Percentiles rank a stretch among this genome's conserved stretches.
Conservation (phyloP, 208 protist species). For the Pavlovales sp. region DNA sequence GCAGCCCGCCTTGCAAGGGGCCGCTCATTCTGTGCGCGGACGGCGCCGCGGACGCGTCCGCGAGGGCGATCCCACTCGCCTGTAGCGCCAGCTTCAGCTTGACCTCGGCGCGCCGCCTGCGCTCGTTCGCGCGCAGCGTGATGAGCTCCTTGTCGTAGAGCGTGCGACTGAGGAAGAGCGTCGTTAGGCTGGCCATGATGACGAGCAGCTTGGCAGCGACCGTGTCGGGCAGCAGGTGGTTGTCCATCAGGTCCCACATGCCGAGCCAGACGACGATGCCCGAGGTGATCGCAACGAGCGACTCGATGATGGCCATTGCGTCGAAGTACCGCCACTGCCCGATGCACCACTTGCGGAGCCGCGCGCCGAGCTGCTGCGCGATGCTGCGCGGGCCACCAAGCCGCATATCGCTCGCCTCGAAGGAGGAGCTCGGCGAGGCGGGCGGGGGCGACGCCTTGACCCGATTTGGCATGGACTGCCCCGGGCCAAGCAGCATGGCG, state of each 20-base stretch:
- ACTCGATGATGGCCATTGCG: background rate
- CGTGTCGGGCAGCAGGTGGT: background rate
- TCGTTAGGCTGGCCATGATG: background rate
- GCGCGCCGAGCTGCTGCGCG: too few relatives aligned
- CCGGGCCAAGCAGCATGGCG: too few relatives aligned
- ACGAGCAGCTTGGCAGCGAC: background rate
- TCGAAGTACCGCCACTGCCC: background rate
- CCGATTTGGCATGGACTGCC: too few relatives aligned
- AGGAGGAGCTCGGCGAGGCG: background rate
- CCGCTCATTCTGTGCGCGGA: too few relatives aligned
- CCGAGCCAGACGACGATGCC: constrained; percentile 23
- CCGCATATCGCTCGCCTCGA: too few relatives aligned
- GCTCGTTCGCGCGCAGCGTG: background rate
- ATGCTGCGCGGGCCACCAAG: background rate
- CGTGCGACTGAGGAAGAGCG: background rate
- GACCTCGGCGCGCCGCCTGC: too few relatives aligned
- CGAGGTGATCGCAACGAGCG: constrained; percentile 5
- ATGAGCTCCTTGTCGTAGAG: constrained; percentile 21
- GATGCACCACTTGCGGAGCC: background rate
- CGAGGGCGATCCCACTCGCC: too few relatives aligned
- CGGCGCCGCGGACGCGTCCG: too few relatives aligned
- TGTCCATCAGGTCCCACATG: constrained; percentile 18
- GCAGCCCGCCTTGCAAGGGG: too few relatives aligned
- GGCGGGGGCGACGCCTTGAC: background rate
- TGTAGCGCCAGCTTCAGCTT: too few relatives aligned